These are phyloP conservation scores for Dactylorhiza incarnata DNA, from an alignment of 106 monocot genomes.

Conservation along the genomic window DNA sequence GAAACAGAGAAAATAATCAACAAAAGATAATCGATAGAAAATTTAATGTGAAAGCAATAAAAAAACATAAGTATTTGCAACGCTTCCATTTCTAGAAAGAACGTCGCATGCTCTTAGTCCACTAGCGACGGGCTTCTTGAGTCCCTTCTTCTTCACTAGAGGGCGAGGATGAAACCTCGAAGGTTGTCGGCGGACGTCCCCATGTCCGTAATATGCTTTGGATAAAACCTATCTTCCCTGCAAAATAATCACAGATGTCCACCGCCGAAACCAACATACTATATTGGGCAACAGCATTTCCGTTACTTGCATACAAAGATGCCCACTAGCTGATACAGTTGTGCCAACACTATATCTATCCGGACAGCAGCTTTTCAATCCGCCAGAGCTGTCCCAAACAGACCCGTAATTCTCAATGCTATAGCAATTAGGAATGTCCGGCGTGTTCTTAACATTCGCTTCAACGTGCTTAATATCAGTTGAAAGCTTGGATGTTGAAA, in stretches of 20 bases:
- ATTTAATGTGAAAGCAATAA: neutral
- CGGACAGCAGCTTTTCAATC: too few species aligned
- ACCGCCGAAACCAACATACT: neutral
- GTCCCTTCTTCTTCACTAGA: conserved; percentile 67
- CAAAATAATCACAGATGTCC: neutral
- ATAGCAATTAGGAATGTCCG: too few species aligned
- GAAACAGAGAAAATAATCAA: conserved; percentile 2
- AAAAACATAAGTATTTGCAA: neutral
- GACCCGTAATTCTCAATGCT: too few species aligned
- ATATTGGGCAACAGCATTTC: neutral
- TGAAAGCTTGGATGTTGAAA: too few species aligned
- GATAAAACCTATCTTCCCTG: neutral
- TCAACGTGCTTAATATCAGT: too few species aligned
- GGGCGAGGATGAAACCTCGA: conserved; percentile 22
- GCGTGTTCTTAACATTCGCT: too few species aligned
- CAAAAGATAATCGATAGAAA: neutral
- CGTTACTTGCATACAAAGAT: neutral
- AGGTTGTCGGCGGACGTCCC: conserved; percentile 24
- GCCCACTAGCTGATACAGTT: neutral
- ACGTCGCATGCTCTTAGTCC: conserved; percentile 51
- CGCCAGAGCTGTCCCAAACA: too few species aligned
- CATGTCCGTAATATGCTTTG: neutral
- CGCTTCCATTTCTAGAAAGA: neutral
- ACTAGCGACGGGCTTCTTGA: conserved; percentile 36
- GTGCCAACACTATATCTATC: neutral